These are phyloP conservation scores for Gentiana dahurica DNA, from an alignment of 257 asterid species.

Conservation along the genomic window DNA sequence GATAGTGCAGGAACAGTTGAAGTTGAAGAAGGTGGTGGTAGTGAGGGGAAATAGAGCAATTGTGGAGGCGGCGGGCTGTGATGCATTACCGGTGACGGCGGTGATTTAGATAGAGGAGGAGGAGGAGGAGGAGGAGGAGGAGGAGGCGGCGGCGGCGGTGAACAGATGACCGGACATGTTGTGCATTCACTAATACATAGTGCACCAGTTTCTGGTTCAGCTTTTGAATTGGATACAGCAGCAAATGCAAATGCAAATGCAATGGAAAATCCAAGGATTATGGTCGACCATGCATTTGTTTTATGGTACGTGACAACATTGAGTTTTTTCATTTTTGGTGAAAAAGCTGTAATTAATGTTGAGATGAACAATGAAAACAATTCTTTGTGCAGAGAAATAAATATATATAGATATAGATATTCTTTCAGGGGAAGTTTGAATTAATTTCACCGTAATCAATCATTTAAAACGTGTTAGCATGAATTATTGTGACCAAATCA, in stretches of 20 bases:
- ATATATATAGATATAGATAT: neutral
- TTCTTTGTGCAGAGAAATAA: slow-evolving; percentile 1
- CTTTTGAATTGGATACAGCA: slow-evolving; percentile 13
- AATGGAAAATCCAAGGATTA: neutral
- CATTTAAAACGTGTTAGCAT: no score
- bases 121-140: slow-evolving; percentile 16
- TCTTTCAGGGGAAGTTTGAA: slow-evolving; percentile 5
- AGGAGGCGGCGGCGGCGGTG: slow-evolving; percentile 43
- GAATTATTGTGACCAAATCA: no score
- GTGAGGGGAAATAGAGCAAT: slow-evolving; percentile 26
- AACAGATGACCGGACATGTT: slow-evolving; percentile 68
- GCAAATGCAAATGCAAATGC: slow-evolving; percentile 5
- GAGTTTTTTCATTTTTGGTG: slow-evolving; percentile 16
- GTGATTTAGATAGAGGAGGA: neutral
- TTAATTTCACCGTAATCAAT: neutral
- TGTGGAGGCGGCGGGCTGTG: slow-evolving; percentile 26
- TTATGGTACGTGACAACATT: slow-evolving; percentile 9
- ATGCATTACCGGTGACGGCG: no score
- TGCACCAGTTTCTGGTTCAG: slow-evolving; percentile 20
- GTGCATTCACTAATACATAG: slow-evolving; percentile 64
- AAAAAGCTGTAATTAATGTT: no score
- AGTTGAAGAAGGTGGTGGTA: slow-evolving; percentile 20
- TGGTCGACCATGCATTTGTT: slow-evolving; percentile 4
- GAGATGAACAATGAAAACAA: no score
- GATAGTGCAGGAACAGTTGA: slow-evolving; percentile 19